These are phyloP conservation scores for Claviceps africana DNA, from an alignment of 2,329 filamentous ascomycete species.

Conservation along the genomic window DNA sequence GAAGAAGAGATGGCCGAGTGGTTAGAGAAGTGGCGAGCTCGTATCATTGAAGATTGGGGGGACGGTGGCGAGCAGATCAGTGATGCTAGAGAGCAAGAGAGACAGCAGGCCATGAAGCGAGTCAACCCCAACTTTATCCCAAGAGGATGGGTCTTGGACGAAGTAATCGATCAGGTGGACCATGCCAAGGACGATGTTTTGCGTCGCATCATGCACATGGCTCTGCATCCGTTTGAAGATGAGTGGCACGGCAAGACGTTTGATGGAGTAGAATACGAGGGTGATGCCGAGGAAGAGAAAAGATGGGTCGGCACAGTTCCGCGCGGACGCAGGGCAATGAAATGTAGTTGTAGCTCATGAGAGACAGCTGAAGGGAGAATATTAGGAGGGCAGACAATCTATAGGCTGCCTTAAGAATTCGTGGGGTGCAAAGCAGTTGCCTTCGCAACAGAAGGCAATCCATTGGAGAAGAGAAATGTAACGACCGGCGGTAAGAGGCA, in stretches of 20 bases:
- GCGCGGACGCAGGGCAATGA: constrained; percentile 61
- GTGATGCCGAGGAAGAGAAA: constrained; percentile 59
- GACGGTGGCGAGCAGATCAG: constrained; percentile 26
- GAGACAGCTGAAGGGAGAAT: neutral
- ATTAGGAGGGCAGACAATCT: neutral
- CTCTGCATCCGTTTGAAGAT: constrained; percentile 72
- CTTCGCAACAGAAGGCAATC: neutral
- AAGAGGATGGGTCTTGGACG: constrained; percentile 82
- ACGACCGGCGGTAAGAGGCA: constrained; percentile 64
- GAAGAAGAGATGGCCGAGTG: constrained; percentile 59
- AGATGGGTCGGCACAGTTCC: constrained; percentile 81
- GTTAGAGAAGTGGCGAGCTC: constrained; percentile 64
- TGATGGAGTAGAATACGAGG: constrained; percentile 34
- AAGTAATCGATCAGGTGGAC: constrained; percentile 80
- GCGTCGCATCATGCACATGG: constrained; percentile 66
- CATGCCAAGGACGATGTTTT: constrained; percentile 73
- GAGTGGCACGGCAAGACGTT: constrained; percentile 44
- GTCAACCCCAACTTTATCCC: constrained; percentile 92
- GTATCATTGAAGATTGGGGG: constrained; percentile 66
- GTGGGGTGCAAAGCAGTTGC: no score
- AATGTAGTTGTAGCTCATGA: constrained; percentile 90
- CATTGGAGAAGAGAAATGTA: constrained; percentile 27
- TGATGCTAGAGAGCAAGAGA: constrained; percentile 39
- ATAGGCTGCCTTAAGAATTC: no score
- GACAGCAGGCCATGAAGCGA: constrained; percentile 61